Percentiles rank a stretch among this genome's conserved stretches.
phyloP scores from a whole-genome alignment of 1,284 basidiomycete genomes.

The Megacollybia platyphylla region DNA sequence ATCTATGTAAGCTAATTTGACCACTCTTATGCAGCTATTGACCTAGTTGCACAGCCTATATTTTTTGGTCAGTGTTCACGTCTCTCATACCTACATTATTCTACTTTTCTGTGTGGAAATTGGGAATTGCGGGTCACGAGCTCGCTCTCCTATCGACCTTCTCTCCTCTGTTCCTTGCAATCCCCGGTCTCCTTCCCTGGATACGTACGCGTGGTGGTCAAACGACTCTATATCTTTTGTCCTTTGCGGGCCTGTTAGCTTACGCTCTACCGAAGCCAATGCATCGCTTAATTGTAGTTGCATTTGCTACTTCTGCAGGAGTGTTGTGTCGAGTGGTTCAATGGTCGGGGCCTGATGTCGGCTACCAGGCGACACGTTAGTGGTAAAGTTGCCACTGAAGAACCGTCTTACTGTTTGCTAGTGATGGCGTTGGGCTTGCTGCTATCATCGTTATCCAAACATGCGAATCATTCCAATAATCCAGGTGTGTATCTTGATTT shows the following conservation, averaged over 20 bases:
- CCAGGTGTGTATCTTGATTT: slow-evolving; percentile 34
- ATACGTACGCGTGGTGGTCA: slow-evolving; percentile 33
- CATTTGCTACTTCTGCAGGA: slow-evolving; percentile 36
- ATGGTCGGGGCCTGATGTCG: slow-evolving; percentile 36
- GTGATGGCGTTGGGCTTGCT: slow-evolving; percentile 61
- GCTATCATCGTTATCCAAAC: slow-evolving; percentile 62
- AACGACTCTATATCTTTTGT: slow-evolving; percentile 32
- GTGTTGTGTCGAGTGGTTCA: slow-evolving; percentile 41
- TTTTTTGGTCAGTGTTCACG: slow-evolving; percentile 85
- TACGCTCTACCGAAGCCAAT: slow-evolving; percentile 44
- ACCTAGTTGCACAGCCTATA: slow-evolving; percentile 41
- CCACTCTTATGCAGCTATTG: slow-evolving; percentile 1
- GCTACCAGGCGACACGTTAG: slow-evolving; percentile 33
- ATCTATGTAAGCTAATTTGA: slow-evolving; percentile 30
- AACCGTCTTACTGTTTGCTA: slow-evolving; percentile 13
- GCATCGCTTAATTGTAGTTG: slow-evolving; percentile 44
- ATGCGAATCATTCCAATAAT: slow-evolving; percentile 71
- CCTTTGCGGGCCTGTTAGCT: slow-evolving; percentile 47
- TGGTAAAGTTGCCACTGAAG: slow-evolving; percentile 26
- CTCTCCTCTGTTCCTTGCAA: slow-evolving; percentile 50
- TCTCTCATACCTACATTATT: slow-evolving; percentile 77
- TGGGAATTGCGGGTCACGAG: slow-evolving; percentile 72
- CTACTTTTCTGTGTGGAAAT: slow-evolving; percentile 87
- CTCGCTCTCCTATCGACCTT: slow-evolving; percentile 56
- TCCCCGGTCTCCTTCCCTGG: slow-evolving; percentile 29